Evolutionary conservation across 148 eudicot genomes (phyloP), one percentile per base, ranked within the genome.

Genomic region (Euryodendron excelsum): DNA sequence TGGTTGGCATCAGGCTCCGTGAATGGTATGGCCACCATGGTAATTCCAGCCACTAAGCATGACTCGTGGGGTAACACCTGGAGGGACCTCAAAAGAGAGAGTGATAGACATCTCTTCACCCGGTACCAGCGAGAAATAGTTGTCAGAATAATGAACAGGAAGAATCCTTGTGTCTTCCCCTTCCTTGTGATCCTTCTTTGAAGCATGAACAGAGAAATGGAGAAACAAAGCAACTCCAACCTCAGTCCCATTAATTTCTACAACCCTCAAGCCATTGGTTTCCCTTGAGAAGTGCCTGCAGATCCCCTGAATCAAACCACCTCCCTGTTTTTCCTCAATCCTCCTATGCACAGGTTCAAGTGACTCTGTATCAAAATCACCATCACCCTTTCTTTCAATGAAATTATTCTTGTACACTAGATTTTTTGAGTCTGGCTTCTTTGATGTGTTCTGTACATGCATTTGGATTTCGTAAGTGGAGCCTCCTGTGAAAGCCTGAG

Each of bases 141-240:
- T 96, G 82, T 96, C 94, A 3, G 99, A 93, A 86, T 96, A 96
- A 87, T 96, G 98, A 72, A 96, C 99, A 17, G 98, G 98, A 75
- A 96, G 91, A 74, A 96, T 89, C 76, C 99, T 81, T 17, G 95
- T 86, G 85, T 96, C 99, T 78, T 87, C 91, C 23, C 92, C 95
- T 78, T 89, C 89, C 69, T 85, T 85, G 33, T 67, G 77, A 78
- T 87, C 88, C n/a, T 69, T 36, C 80, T 86, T 84, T 8, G 91
- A 82, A 80, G 80, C 83, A 79, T 93, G 91, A 76, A 93, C 98
- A 2, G 99, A 93, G 73, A 96, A 87, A 82, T 88, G 90, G 75
- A 96, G 88, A 88, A 96, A 93, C 73, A 93, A 90, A 33, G 98
- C 99, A 68, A 96, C 97, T 72, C 99, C 99, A 67, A 31, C 59